Conservation (phyloP, 257 asterid species). For the Craterostigma plantagineum region DNA sequence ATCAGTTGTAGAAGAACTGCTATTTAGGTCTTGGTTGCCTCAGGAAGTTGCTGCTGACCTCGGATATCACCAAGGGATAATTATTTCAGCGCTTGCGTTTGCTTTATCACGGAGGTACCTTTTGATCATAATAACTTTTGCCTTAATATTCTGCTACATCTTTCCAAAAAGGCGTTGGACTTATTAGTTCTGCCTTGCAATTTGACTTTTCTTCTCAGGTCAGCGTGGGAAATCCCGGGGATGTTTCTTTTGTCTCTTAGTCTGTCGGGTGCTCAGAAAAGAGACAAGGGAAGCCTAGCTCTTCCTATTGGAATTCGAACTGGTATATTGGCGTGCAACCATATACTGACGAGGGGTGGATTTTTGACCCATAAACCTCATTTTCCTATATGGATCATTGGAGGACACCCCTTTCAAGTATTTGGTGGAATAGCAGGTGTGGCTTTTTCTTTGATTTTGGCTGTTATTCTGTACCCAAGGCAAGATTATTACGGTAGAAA, state of each 20-base stretch:
- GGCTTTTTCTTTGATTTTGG: slow-evolving; percentile 34
- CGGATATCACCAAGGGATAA: slow-evolving; percentile 58
- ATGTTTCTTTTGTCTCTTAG: slow-evolving; percentile 67
- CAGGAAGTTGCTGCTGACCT: slow-evolving; percentile 75
- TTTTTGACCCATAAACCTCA: slow-evolving; percentile 30
- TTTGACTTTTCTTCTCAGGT: slow-evolving; percentile 25
- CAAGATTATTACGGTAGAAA: slow-evolving; percentile 13
- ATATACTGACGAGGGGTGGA: slow-evolving; percentile 41
- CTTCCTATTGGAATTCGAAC: slow-evolving; percentile 76
- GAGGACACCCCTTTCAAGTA: slow-evolving; percentile 59
- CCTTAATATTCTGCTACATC: background rate
- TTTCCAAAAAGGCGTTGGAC: background rate
- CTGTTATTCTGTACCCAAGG: slow-evolving; percentile 37
- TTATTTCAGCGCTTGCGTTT: slow-evolving; percentile 64
- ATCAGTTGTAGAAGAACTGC: slow-evolving; percentile 69
- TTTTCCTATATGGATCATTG: slow-evolving; percentile 48
- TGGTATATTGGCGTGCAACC: slow-evolving; percentile 56
- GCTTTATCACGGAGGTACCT: slow-evolving; percentile 67
- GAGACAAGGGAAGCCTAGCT: slow-evolving; percentile 59
- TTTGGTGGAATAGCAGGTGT: slow-evolving; percentile 80
- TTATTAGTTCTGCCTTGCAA: too few relatives aligned
- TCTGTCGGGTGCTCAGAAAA: slow-evolving; percentile 65
- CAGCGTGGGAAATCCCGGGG: slow-evolving; percentile 68
- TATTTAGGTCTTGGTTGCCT: slow-evolving; percentile 89
- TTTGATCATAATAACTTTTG: slow-evolving; percentile 1